These are phyloP conservation scores for Linnemannia zychae DNA, from an alignment of 192 early-diverging fungal species.

Conservation along the genomic window DNA sequence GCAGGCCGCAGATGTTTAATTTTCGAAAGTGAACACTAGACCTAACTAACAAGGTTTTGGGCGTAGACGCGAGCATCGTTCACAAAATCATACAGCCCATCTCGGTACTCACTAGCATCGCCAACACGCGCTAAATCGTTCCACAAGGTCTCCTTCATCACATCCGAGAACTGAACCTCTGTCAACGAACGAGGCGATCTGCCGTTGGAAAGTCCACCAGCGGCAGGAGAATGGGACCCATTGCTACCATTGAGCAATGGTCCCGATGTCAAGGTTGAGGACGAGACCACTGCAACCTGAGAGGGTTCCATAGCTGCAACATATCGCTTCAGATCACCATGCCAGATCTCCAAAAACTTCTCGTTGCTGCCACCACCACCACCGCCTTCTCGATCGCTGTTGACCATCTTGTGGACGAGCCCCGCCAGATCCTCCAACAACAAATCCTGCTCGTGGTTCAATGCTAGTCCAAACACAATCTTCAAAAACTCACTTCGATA, in stretches of 20 bases:
- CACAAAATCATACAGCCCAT: constrained; percentile 50
- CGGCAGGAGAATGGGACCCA: background rate
- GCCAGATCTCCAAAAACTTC: constrained; percentile 37
- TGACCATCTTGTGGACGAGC: constrained; percentile 37
- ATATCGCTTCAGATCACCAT: constrained; percentile 43
- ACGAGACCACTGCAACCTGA: constrained; percentile 11
- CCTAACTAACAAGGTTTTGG: constrained; percentile 17
- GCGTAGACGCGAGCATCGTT: constrained; percentile 54
- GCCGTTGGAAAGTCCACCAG: background rate
- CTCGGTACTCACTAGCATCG: constrained; percentile 32
- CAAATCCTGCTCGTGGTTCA: constrained; percentile 37
- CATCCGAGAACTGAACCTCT: constrained; percentile 20
- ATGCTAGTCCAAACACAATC: constrained; percentile 31
- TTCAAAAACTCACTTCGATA: constrained; percentile 47
- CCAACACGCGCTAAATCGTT: constrained; percentile 27
- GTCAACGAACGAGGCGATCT: background rate
- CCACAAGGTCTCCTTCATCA: constrained; percentile 39
- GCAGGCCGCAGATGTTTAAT: no score
- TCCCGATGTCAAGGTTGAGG: background rate
- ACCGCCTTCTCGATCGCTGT: background rate
- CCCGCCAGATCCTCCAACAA: constrained; percentile 46
- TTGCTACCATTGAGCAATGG: background rate
- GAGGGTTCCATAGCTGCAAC: constrained; percentile 28
- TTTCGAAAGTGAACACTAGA: background rate
- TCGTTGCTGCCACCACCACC: background rate